phyloP scores from a whole-genome alignment of 768 basidiomycete genomes.

The Candolleomyces aberdarensis region DNA sequence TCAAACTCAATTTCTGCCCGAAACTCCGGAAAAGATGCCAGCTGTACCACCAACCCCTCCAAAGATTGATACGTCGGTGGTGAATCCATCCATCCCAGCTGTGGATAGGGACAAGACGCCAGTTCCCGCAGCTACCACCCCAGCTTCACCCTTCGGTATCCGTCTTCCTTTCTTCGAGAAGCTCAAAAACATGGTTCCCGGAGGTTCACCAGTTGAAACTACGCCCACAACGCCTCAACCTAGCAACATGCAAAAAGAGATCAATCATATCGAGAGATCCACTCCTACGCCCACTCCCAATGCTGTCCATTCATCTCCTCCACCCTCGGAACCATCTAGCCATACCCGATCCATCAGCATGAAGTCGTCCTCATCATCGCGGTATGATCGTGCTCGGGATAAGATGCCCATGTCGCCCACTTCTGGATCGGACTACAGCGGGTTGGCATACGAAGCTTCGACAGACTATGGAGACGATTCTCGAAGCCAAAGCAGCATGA shows the following conservation, averaged over 20 bases:
- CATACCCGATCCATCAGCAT: slow-evolving; percentile 14
- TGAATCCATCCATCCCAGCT: slow-evolving; percentile 1
- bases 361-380: slow-evolving; percentile 5
- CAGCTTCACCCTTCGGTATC: slow-evolving; percentile 26
- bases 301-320: background rate
- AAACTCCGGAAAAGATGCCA: slow-evolving; percentile 6
- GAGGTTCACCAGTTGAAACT: slow-evolving; percentile 11
- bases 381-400: slow-evolving; percentile 1
- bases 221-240: slow-evolving; percentile 1
- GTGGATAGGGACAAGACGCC: slow-evolving; percentile 11
- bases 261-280: background rate
- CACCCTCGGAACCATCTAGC: slow-evolving; percentile 2
- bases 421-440: slow-evolving; percentile 44
- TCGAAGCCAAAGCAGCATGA: slow-evolving; percentile 8
- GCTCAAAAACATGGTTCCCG: slow-evolving; percentile 37
- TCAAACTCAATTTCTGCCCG: slow-evolving; percentile 26
- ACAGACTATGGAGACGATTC: slow-evolving; percentile 40
- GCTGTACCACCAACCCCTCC: slow-evolving; percentile 18
- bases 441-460: slow-evolving; percentile 50
- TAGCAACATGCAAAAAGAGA: background rate
- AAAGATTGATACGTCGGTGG: slow-evolving; percentile 17
- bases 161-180: slow-evolving; percentile 59
- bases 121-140: slow-evolving; percentile 4
- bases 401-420: slow-evolving; percentile 26
- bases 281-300: background rate